phyloP scores from a whole-genome alignment of 2,329 filamentous ascomycete species.

The Stemphylium vesicarium region DNA sequence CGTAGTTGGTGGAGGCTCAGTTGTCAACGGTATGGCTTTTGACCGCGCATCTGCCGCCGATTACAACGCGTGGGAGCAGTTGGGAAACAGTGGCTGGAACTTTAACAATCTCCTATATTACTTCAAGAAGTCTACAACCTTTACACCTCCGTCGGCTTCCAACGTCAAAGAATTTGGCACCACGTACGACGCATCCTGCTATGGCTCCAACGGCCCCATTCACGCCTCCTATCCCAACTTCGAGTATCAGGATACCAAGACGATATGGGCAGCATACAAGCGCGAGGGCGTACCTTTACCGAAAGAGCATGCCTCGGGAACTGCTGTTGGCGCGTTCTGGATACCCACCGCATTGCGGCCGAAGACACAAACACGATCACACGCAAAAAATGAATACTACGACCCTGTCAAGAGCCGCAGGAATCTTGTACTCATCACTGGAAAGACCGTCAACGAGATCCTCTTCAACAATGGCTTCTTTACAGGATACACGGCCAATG shows the following conservation, averaged over 20 bases:
- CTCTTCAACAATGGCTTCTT: constrained; percentile 26
- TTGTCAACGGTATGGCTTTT: constrained; percentile 50
- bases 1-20: constrained; percentile 47
- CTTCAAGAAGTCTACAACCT: constrained; percentile 41
- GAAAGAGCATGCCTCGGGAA: constrained; percentile 36
- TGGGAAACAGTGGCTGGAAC: constrained; percentile 61
- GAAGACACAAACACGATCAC: constrained; percentile 41
- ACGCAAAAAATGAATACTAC: constrained; percentile 40
- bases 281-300: constrained; percentile 24
- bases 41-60: constrained; percentile 45
- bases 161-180: constrained; percentile 28
- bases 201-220: constrained; percentile 31
- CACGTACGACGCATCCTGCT: constrained; percentile 35
- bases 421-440: constrained; percentile 31
- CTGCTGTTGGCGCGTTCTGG: constrained; percentile 39
- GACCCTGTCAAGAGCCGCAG: constrained; percentile 29
- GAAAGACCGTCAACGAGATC: constrained; percentile 34
- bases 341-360: constrained; percentile 34
- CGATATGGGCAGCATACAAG: constrained; percentile 30
- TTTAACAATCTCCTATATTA: constrained; percentile 39
- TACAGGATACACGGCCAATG: constrained; percentile 25
- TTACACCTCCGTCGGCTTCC: constrained; percentile 22
- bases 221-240: constrained; percentile 36
- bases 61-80: constrained; percentile 61
- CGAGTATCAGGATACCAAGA: constrained; percentile 30